Conservation (phyloP, 345 rosid species). For the Pugionium dolabratum region DNA sequence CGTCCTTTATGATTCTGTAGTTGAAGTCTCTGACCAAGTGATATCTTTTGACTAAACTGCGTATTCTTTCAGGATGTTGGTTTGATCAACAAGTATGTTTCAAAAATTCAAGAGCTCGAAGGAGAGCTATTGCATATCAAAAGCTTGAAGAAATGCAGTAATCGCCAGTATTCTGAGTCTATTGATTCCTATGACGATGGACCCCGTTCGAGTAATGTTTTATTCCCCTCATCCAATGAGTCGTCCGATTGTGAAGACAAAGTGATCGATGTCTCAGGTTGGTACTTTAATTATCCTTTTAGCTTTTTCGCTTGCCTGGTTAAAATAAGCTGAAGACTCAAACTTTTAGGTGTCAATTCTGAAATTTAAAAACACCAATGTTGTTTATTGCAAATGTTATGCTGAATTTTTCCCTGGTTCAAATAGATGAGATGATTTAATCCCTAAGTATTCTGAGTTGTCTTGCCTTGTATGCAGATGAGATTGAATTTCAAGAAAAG, state of each 20-base stretch:
- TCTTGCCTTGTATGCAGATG: slow-evolving; percentile 54
- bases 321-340: slow-evolving; percentile 7
- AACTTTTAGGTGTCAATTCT: background rate
- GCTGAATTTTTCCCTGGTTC: slow-evolving; percentile 1
- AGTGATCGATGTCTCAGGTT: slow-evolving; percentile 58
- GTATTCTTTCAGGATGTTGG: slow-evolving; percentile 57
- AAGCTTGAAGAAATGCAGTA: slow-evolving; percentile 52
- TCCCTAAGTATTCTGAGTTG: slow-evolving; percentile 10
- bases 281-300: slow-evolving; percentile 8
- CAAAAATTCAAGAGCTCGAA: slow-evolving; percentile 89
- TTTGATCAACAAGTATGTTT: slow-evolving; percentile 68
- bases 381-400: background rate
- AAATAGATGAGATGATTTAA: background rate
- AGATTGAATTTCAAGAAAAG: slow-evolving; percentile 64
- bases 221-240: slow-evolving; percentile 59
- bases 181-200: slow-evolving; percentile 65
- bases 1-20: slow-evolving; percentile 6
- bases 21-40: slow-evolving; percentile 9
- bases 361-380: background rate
- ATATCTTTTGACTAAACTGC: slow-evolving; percentile 19
- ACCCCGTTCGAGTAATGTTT: slow-evolving; percentile 48
- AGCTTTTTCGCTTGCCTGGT: background rate
- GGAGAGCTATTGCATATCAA: slow-evolving; percentile 67
- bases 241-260: slow-evolving; percentile 58
- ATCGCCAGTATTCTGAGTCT: slow-evolving; percentile 44